Evolutionary conservation across 2,329 filamentous ascomycete species (phyloP).

Genomic region (Colletotrichum sp.): DNA sequence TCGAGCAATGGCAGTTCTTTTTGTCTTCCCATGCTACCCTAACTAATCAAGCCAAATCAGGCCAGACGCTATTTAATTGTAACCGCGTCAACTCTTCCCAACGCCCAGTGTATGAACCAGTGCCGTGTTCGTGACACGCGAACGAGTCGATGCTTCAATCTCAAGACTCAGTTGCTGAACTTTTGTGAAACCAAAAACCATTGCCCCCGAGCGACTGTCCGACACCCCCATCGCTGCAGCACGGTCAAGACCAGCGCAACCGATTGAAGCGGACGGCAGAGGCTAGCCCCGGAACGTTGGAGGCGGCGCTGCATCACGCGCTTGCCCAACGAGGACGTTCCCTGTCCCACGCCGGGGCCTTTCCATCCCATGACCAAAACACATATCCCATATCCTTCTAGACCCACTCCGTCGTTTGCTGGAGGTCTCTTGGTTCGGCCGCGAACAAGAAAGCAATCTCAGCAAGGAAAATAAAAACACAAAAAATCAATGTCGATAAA

Average conservation of each 20-base stretch:
- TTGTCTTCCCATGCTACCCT: conserved; percentile 16
- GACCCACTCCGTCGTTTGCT: conserved; percentile 22
- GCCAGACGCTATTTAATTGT: not conserved
- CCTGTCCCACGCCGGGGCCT: not conserved
- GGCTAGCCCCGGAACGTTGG: not conserved
- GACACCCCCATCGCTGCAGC: not conserved
- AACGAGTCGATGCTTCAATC: conserved; percentile 21
- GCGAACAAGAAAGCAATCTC: not conserved
- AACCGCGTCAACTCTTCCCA: conserved; percentile 10
- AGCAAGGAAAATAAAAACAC: not conserved
- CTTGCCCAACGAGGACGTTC: not conserved
- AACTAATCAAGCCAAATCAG: conserved; percentile 15
- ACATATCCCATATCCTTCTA: not conserved
- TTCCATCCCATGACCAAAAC: not conserved
- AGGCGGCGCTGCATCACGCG: not conserved
- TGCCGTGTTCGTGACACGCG: not conserved
- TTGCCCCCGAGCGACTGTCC: not conserved
- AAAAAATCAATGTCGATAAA: not conserved
- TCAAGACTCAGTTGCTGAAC: conserved; percentile 19
- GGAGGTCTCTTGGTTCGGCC: conserved; percentile 14
- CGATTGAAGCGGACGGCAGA: not conserved
- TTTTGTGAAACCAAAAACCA: conserved; percentile 3
- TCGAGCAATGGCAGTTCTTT: conserved; percentile 6
- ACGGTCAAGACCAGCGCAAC: not conserved
- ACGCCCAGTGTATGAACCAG: conserved; percentile 5